Evolutionary conservation across 805 yeast genomes (phyloP), one percentile per base, ranked within the genome.

Genomic region (Metschnikowia continentalis): DNA sequence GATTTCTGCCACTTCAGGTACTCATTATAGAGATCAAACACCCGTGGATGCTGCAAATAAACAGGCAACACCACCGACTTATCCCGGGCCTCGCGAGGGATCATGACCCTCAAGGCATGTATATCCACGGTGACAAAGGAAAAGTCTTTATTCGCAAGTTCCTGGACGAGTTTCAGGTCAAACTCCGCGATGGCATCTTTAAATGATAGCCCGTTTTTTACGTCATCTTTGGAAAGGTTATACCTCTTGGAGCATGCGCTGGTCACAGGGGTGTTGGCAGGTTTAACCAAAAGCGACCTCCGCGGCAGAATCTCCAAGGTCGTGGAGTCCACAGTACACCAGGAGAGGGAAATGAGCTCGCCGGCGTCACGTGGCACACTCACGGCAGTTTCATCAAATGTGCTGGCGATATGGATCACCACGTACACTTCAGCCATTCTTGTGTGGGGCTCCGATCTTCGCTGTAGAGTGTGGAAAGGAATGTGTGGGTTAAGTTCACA

Each of bases 21-120:
- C 66, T 91, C 97, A 53, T 78, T 80, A 62, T 79, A 78, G 54
- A 90, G 69, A 66, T 89, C 96, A 67, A 88, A 90, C 22, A 86
- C 77, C 41, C 83, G 75, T 2, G 96, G 87, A 56, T 84, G 84
- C 64, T 84, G 88, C 52, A 91, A 69, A 63, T 85, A 88, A 4
- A 79, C 74, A 0, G 96, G 96, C 50, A 90, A 74, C 4, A 75
- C 78, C 51, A 86, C 83, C 10, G 81, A 78, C 63, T 86, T 82
- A 62, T 88, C 96, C 38, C 89, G 75, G 6, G 96, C 88, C 64
- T 90, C 96, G 44, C 95, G 77, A 11, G 87, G 86, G 35, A 91
- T 69, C 61, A 84, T 86, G 44, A 91, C 91, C 53, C 90, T 77
- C 44, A 90, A 70, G 60, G 84, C 84, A 84, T 86, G 83, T 10